Conservation (phyloP, 2,329 filamentous ascomycete species). For the Albophoma yamanashiensis region DNA sequence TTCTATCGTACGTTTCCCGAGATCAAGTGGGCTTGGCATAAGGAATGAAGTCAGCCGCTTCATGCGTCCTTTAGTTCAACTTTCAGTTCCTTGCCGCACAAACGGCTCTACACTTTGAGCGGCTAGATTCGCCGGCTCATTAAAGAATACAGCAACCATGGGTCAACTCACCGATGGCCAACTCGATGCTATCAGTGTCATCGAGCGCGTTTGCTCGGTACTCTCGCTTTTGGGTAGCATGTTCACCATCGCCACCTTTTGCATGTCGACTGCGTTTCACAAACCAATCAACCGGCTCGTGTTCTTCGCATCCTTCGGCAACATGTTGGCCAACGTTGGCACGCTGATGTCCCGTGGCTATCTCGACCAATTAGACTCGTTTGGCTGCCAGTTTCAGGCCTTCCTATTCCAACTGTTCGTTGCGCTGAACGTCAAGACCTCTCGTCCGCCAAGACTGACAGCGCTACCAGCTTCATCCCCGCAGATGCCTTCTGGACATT, state of each 20-base stretch:
- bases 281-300: slow-evolving; percentile 82
- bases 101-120: not conserved
- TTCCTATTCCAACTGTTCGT: slow-evolving; percentile 75
- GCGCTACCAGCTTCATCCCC: slow-evolving; percentile 55
- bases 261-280: slow-evolving; percentile 57
- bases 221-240: slow-evolving; percentile 61
- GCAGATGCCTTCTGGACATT: slow-evolving; percentile 69
- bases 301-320: slow-evolving; percentile 75
- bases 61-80: not conserved
- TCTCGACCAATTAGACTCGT: slow-evolving; percentile 33
- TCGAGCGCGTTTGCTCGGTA: slow-evolving; percentile 59
- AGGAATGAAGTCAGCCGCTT: not conserved
- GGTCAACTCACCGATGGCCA: not conserved
- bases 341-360: slow-evolving; percentile 61
- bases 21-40: too few relatives aligned
- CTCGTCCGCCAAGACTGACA: not conserved
- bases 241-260: slow-evolving; percentile 64
- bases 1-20: too few relatives aligned
- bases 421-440: not conserved
- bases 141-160: not conserved
- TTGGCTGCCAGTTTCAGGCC: slow-evolving; percentile 61
- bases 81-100: not conserved
- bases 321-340: slow-evolving; percentile 66
- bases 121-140: not conserved
- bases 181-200: slow-evolving; percentile 33